Base-by-base conservation (phyloP, 2,329 filamentous ascomycete genomes). In the Trichoderma aggressivum region DNA sequence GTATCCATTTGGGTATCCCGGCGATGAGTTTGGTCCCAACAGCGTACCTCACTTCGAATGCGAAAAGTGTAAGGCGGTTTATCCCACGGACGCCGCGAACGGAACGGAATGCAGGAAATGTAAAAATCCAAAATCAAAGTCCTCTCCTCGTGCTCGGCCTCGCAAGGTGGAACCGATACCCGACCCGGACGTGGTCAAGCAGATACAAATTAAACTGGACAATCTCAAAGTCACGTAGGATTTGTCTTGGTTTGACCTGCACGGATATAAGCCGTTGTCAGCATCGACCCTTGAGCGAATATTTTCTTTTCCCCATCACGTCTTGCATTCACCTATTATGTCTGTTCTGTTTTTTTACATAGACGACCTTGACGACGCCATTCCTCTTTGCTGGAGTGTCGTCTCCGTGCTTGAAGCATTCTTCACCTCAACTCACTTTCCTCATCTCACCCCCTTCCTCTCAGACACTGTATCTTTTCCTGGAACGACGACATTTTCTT, bases 1-100 rank as follows among this genome's bases (percentile, higher is more conserved):
- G 77, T 92, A 91, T 78, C 90, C 90, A 0, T 86, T 88, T 73
- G 90, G 90, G 56, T 92, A 92, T 78, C 90, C 90, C 5, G 89
- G 90, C 55, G 91, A 93, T 75, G 86, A 82, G 43, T 88, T 87
- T 65, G 87, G 86, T 2, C 80, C 81, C 3, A 85, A 81, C 72
- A 84, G 86, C 72, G 81, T 85, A 43, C 85, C 86, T 28, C 83
- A 87, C 66, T 87, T 87, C 77, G 83, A 84, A 36, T 94, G 92
- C 79, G 86, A 90, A 74, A 82, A 85, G 67, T 94, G 92, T 82
- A 84, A 85, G 77, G 84, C 85, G 21, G 83, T 88, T 53, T 91
- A 89, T 78, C 84, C 85, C 0, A 77, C 81, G 1, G 79, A 83
- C 26, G 83, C 86, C 2, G 81, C 85, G 4, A 82, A 88, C 55